phyloP scores from a whole-genome alignment of 192 early-diverging fungal species.

The Linnemannia exigua region DNA sequence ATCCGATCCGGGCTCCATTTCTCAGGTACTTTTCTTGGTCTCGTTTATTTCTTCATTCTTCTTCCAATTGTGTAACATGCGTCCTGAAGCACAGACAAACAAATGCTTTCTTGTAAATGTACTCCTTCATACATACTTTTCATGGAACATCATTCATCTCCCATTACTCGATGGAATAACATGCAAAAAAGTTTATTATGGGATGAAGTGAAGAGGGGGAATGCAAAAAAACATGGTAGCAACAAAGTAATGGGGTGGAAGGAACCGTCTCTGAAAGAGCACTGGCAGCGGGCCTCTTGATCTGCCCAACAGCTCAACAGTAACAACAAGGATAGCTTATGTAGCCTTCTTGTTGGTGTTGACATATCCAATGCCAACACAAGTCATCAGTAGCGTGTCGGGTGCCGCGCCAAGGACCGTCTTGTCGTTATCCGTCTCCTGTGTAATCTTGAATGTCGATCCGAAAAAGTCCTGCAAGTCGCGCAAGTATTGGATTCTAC shows the following conservation, averaged over 20 bases:
- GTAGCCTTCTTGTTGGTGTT: conserved; percentile 93
- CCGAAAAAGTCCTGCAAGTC: conserved; percentile 94
- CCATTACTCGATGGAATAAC: not conserved
- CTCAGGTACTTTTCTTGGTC: too few relatives aligned
- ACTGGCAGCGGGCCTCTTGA: too few relatives aligned
- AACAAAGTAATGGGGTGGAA: not conserved
- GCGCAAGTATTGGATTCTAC: conserved; percentile 91
- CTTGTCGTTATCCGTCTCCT: conserved; percentile 76
- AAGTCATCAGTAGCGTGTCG: conserved; percentile 78
- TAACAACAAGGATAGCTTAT: conserved; percentile 22
- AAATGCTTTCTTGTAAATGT: too few relatives aligned
- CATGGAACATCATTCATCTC: too few relatives aligned
- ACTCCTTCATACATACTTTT: too few relatives aligned
- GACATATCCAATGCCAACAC: conserved; percentile 90
- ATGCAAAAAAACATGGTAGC: not conserved
- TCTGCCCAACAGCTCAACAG: too few relatives aligned
- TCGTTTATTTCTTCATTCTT: too few relatives aligned
- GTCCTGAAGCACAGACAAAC: too few relatives aligned
- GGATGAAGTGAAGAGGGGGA: not conserved
- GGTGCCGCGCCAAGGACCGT: conserved; percentile 65
- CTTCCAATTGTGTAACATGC: too few relatives aligned
- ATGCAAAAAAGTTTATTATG: conserved; percentile 11
- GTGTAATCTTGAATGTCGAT: conserved; percentile 92
- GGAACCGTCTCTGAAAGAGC: too few relatives aligned
- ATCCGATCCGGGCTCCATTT: too few relatives aligned